Base-by-base conservation (phyloP, 2,329 filamentous ascomycete genomes). In the Ophiostoma pallidulum region DNA sequence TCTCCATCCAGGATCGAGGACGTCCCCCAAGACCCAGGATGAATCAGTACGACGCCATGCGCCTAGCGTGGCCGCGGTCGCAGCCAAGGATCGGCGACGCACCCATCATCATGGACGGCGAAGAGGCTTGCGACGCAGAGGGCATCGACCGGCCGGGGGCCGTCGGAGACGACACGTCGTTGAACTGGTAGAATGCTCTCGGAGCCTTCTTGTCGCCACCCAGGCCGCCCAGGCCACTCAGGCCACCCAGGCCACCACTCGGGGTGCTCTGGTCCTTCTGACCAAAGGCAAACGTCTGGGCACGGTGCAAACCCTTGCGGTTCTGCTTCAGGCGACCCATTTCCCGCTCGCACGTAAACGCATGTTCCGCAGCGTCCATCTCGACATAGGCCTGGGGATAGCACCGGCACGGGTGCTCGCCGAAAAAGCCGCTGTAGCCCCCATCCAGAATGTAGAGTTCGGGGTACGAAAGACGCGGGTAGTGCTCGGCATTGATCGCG, bases 381-480 rank as follows among this genome's bases (percentile, higher is more conserved):
- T 92, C 89, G 50, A 98, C 87, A 62, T 98, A 98, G 62, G 91
- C 89, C 59, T 94, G 90, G 19, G 92, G 92, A 58, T 82, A 92
- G 72, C 92, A 98, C 52, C 90, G 81, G 40, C 75, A 69, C 45
- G 82, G 81, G 64, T 95, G 81, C 54, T 86, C 74, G 20, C 77
- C 71, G 64, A 91, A 98, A 72, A 98, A 98, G 24, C 81, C 81
- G 64, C 89, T 95, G 70, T 98, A 98, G 37, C 92, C 92, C 51
- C 92, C 92, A 56, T 97, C 89, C 35, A 98, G 74, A 58, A 98
- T 95, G 66, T 98, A 98, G 55, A 97, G 82, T 64, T 98, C 92
- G 2, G 92, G 92, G 60, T 94, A 98, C n/a, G 84, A 89, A 51
- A 98, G 78, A 51, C 75, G 77, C 16, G 92, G 92, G 61, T 97